A percentile compares a stretch with the other conserved stretches of the same genome.
Evolutionary conservation across 2,329 filamentous ascomycete species (phyloP).

Genomic region (Epichloe bromicola): DNA sequence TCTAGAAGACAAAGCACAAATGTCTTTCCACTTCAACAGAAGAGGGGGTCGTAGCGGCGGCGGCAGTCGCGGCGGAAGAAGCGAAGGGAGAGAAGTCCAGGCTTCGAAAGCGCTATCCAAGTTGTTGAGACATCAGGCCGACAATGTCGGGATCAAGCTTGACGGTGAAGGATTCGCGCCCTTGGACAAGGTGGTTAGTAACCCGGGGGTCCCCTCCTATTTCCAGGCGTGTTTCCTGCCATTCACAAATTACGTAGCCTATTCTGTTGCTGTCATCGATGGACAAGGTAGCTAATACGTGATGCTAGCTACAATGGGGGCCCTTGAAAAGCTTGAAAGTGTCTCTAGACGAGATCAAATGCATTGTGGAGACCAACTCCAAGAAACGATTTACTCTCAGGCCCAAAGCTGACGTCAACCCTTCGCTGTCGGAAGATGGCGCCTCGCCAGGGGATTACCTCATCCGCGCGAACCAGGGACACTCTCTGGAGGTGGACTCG

Average conservation of each 20-base stretch:
- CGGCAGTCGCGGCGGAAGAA: conserved; percentile 18
- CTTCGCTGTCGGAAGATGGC: conserved; percentile 12
- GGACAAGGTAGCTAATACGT: background rate
- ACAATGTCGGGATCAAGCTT: conserved; percentile 41
- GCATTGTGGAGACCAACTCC: conserved; percentile 60
- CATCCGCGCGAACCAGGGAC: conserved; percentile 92
- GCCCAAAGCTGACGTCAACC: conserved; percentile 23
- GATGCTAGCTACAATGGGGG: conserved; percentile 36
- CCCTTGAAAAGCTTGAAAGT: conserved; percentile 55
- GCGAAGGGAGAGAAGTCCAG: conserved; percentile 29
- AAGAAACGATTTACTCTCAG: conserved; percentile 86
- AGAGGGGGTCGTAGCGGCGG: conserved; percentile 7
- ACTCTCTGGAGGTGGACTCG: conserved; percentile 67
- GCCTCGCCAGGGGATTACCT: conserved; percentile 52
- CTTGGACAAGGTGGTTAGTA: conserved; percentile 36
- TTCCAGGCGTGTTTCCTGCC: too few species aligned
- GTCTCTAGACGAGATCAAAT: conserved; percentile 61
- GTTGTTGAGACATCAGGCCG: conserved; percentile 43
- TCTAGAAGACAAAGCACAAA: conserved; percentile 12
- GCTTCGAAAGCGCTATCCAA: conserved; percentile 41
- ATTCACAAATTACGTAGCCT: too few species aligned
- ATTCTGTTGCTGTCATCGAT: too few species aligned
- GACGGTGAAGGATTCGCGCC: conserved; percentile 47
- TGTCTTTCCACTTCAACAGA: conserved; percentile 9
- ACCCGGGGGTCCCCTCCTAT: conserved; percentile 3